Conservation (phyloP, 768 basidiomycete species). For the Trichaptum fuscoviolaceum region DNA sequence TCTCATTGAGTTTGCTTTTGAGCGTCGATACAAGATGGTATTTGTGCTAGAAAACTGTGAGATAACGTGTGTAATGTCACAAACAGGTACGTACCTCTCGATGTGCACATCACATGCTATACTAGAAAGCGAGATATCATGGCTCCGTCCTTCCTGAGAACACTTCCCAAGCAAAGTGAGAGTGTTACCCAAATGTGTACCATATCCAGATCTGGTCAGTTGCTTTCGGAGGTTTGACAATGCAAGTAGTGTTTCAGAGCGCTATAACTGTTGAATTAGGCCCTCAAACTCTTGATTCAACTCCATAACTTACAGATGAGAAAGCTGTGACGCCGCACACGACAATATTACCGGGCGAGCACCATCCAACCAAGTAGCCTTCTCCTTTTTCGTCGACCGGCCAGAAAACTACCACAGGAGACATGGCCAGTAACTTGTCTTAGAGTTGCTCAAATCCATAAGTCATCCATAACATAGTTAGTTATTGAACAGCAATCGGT, state of each 20-base stretch:
- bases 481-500: too few relatives aligned
- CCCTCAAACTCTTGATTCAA: background rate
- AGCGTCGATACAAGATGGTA: constrained; percentile 49
- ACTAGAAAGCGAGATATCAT: background rate
- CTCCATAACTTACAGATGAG: background rate
- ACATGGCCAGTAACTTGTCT: background rate
- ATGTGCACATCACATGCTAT: background rate
- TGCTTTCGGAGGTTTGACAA: background rate
- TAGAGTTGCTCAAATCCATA: background rate
- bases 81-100: background rate
- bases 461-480: background rate
- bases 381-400: background rate
- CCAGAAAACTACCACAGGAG: background rate
- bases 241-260: background rate
- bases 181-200: background rate
- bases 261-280: background rate
- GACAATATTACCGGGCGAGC: background rate
- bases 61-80: background rate
- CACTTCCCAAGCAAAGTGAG: background rate
- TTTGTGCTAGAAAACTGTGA: background rate
- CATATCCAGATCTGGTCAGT: background rate
- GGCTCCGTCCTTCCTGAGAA: background rate
- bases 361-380: background rate
- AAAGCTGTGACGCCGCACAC: background rate
- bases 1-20: constrained; percentile 48